A percentile compares a stretch with the other conserved stretches of the same genome.
Conservation (phyloP, 495 filamentous ascomycete species). For the Aspergillus sclerotiicarbonarius region DNA sequence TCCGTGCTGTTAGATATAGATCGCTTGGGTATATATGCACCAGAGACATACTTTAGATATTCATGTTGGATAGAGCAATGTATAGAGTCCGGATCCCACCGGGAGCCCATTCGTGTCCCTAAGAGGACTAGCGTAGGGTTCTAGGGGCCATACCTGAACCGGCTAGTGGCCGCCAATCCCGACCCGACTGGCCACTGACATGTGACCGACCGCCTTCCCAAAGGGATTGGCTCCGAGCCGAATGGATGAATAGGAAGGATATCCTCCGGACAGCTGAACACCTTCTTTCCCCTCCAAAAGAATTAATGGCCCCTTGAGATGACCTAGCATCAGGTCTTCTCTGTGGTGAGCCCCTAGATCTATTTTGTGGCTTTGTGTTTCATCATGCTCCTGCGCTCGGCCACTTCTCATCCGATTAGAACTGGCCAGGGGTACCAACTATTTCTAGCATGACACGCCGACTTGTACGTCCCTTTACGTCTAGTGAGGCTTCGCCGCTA, state of each 20-base stretch:
- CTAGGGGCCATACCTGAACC: not conserved
- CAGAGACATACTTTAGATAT: not conserved
- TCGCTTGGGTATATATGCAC: not conserved
- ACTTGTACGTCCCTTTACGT: constrained; percentile 31
- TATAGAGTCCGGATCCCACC: not conserved
- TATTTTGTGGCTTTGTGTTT: constrained; percentile 9
- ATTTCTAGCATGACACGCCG: constrained; percentile 46
- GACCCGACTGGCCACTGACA: constrained; percentile 1
- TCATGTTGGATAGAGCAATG: not conserved
- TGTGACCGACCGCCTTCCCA: constrained; percentile 4
- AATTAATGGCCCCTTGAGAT: constrained; percentile 24
- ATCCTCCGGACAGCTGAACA: constrained; percentile 8
- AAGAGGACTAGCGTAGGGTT: constrained; percentile 4
- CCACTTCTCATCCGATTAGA: constrained; percentile 23
- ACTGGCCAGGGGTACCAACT: constrained; percentile 33
- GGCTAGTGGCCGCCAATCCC: constrained; percentile 1
- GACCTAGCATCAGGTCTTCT: constrained; percentile 34
- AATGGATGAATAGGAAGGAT: not conserved
- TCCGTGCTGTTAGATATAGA: constrained; percentile 1
- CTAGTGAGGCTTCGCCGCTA: not conserved
- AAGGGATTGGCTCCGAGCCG: not conserved
- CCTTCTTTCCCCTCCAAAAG: constrained; percentile 13
- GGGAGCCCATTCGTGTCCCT: not conserved
- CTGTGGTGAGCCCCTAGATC: constrained; percentile 20
- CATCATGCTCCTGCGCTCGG: constrained; percentile 28